Evolutionary conservation across 108 stramenopile genomes (phyloP).

Genomic region (Cyclostephanos tholiformis): DNA sequence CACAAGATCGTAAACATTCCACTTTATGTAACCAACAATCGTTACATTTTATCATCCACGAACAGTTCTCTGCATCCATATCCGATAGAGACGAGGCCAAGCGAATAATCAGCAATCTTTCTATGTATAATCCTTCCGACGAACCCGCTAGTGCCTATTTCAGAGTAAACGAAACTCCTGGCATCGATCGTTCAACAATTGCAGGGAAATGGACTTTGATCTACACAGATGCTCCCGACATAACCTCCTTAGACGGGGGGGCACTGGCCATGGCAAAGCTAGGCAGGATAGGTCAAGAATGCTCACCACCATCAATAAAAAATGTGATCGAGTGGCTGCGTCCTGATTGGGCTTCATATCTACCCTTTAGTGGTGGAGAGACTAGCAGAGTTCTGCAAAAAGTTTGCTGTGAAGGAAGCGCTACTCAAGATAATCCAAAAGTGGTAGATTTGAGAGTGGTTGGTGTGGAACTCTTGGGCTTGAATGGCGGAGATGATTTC

Average conservation of each 20-base stretch:
- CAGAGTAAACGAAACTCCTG: conserved; percentile 5
- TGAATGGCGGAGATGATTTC: conserved; percentile 11
- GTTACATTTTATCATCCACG: not conserved
- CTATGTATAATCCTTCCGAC: conserved; percentile 50
- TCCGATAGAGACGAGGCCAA: conserved; percentile 44
- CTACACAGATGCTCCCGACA: conserved; percentile 88
- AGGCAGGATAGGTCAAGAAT: conserved; percentile 83
- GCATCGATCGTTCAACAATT: conserved; percentile 26
- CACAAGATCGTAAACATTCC: not conserved
- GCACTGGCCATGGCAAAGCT: conserved; percentile 63
- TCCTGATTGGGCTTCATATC: conserved; percentile 64
- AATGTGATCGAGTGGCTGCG: conserved; percentile 83
- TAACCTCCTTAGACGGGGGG: conserved; percentile 65
- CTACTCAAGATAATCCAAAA: conserved; percentile 52
- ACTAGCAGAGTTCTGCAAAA: conserved; percentile 74
- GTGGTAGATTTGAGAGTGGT: conserved; percentile 64
- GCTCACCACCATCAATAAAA: conserved; percentile 68
- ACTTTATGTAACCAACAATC: not conserved
- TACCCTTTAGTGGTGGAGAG: conserved; percentile 58
- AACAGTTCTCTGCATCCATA: conserved; percentile 53
- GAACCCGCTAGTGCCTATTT: conserved; percentile 73
- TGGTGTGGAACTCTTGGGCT: conserved; percentile 60
- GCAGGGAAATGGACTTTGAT: conserved; percentile 82
- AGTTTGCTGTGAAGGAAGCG: conserved; percentile 61
- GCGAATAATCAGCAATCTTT: conserved; percentile 50